Evolutionary conservation across 1,284 basidiomycete genomes (phyloP), one percentile per base, ranked within the genome.

Genomic region (Spongiforma sp.): DNA sequence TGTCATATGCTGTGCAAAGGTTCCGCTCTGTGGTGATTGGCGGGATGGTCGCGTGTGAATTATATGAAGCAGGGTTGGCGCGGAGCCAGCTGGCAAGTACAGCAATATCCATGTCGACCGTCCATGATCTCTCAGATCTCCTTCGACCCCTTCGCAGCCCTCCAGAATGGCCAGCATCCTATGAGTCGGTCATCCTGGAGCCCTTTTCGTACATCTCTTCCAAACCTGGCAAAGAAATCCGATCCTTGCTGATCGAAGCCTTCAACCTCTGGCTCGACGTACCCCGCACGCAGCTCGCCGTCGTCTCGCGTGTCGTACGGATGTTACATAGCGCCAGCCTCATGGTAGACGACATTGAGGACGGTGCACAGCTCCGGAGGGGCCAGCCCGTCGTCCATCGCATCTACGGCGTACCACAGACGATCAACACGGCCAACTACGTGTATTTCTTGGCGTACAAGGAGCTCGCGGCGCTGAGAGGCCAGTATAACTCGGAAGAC

Each of bases 281-380:
- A 2, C 92, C 93, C 0, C 73, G 81, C 33, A 82, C 85, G 30
- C 91, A 93, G 74, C 85, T 98, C 14, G 78, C 79, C 30, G 81
- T 91, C 50, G 95, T 99, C 67, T 85, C 90, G 5, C 84, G 83
- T 63, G 87, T 99, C 48, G 93, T 99, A 32, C 89, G 89, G 68
- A 98, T 97, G 94, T 84, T 99, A 39, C 98, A 99, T 71, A 95
- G 91, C 58, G 95, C 96, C 3, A 97, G 94, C 74, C 82, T 99
- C 43, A 85, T 99, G 96, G 90, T 99, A 72, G 98, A 99, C 76
- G 98, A 99, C 75, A 97, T 99, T 43, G 95, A 99, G 78, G 98
- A 99, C 73, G 93, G 94, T 68, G 95, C 95, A 0, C 93, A 96
- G 70, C 83, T 99, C 32, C 84, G 98, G 12, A 80, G 96, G 62